A percentile compares a stretch with the other conserved stretches of the same genome.
These are phyloP conservation scores for Zygoascus sp. DNA, from an alignment of 1,139 yeast genomes.

Conservation along the genomic window DNA sequence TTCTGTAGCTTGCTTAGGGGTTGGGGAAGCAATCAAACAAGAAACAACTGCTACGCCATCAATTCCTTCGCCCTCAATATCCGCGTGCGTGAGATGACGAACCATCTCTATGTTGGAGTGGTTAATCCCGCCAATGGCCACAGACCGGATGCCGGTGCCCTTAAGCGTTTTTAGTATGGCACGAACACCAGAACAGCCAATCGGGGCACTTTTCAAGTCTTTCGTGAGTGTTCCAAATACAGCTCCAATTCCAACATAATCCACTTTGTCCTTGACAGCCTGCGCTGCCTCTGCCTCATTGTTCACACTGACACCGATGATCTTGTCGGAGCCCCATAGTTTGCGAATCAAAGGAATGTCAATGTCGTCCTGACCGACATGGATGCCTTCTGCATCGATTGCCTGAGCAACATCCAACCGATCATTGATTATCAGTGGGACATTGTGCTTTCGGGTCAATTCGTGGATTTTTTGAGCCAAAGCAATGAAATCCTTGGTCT, in stretches of 20 bases:
- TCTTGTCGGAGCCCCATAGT: slow-evolving; percentile 66
- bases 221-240: slow-evolving; percentile 74
- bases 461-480: slow-evolving; percentile 59
- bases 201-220: slow-evolving; percentile 46
- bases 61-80: slow-evolving; percentile 41
- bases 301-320: slow-evolving; percentile 76
- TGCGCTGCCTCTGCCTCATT: slow-evolving; percentile 51
- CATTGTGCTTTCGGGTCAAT: slow-evolving; percentile 52
- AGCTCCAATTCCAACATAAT: slow-evolving; percentile 86
- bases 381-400: slow-evolving; percentile 86
- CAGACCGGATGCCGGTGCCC: slow-evolving; percentile 48
- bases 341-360: slow-evolving; percentile 53
- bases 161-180: slow-evolving; percentile 48
- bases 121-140: slow-evolving; percentile 86
- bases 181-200: slow-evolving; percentile 67
- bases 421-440: slow-evolving; percentile 85
- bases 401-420: slow-evolving; percentile 88
- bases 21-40: slow-evolving; percentile 67
- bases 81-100: slow-evolving; percentile 12
- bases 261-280: slow-evolving; percentile 57
- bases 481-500: slow-evolving; percentile 62
- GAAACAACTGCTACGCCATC: slow-evolving; percentile 89
- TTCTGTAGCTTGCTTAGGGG: slow-evolving; percentile 54
- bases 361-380: slow-evolving; percentile 94
- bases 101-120: slow-evolving; percentile 58